Conservation (phyloP, 495 filamentous ascomycete genomes). For the Tuber aestivum region DNA sequence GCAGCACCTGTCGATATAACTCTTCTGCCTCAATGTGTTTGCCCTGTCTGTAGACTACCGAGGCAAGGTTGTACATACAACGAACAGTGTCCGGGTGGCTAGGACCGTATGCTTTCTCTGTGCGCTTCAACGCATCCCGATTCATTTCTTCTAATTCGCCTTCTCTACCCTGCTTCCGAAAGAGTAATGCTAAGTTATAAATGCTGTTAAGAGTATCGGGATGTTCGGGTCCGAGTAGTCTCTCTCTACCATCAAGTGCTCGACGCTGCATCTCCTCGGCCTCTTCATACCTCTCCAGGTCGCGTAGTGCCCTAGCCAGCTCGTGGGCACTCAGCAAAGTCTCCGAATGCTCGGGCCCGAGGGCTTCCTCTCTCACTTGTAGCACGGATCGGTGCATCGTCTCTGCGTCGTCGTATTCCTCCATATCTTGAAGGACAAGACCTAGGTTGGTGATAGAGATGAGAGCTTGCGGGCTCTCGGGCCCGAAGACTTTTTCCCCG, state of each 20-base stretch:
- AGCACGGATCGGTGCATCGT: conserved; percentile 34
- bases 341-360: conserved; percentile 41
- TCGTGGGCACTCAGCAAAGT: conserved; percentile 41
- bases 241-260: conserved; percentile 37
- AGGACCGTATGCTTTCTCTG: background rate
- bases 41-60: background rate
- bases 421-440: conserved; percentile 34
- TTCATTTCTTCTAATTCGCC: background rate
- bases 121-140: background rate
- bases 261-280: conserved; percentile 40
- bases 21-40: conserved; percentile 6
- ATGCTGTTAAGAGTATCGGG: conserved; percentile 21
- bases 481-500: conserved; percentile 37
- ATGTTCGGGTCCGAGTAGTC: conserved; percentile 41
- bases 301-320: conserved; percentile 38
- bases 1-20: conserved; percentile 11
- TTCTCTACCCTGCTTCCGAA: background rate
- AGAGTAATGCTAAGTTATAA: conserved; percentile 13
- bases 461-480: conserved; percentile 42
- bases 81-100: background rate
- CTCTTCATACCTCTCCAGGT: conserved; percentile 44
- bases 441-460: conserved; percentile 41
- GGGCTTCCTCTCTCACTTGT: conserved; percentile 36
- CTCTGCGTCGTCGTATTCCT: conserved; percentile 45
- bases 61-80: background rate